Evolutionary conservation across 257 asterid genomes (phyloP), one percentile per base, ranked within the genome.

Genomic region (Echites panduratus): DNA sequence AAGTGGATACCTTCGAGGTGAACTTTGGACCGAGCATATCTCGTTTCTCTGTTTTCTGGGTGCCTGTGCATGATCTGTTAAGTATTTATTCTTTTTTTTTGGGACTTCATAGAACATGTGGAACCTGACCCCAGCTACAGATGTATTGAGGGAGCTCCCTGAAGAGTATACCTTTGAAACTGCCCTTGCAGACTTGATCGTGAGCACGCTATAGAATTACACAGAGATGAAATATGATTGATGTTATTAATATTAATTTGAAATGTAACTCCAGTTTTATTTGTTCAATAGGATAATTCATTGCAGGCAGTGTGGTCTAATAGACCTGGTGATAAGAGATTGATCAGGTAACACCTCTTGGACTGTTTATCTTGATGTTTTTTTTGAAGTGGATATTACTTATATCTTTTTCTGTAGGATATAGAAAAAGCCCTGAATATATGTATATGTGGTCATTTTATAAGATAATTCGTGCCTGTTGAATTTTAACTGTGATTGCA

Each of bases 281-380:
- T 43, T 78, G 75, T 78, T 74, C 56, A 41, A 71, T 74, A 89
- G 97, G 97, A 89, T 40, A 91, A 91, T 65, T 87, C 96, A 6
- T 81, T 91, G 81, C 97, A 89, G 84, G 97, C 97, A 24, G 76
- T 91, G 71, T 87, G 95, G 96, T 84, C 85, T 40, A 91, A 84
- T 75, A 63, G 32, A 1, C 14, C 13, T 44, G 66, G 70, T 19
- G 82, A 89, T 64, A 83, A 61, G 77, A 81, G 83, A 79, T 70
- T 87, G 24, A 85, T 89, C 41, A 83, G 94, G 96, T 88, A 86
- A 68, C 66, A 59, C 24, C 41, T 12, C 9, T 12, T 59, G 19
- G 22, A 7, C 13, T 26, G 38, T 24, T 57, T 57, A 24, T 10
- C 38, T 11, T 3, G 29, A 4, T 54, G 19, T 44, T n/a, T 69